Evolutionary conservation across 768 basidiomycete genomes (phyloP).

Genomic region (Megacollybia marginata): DNA sequence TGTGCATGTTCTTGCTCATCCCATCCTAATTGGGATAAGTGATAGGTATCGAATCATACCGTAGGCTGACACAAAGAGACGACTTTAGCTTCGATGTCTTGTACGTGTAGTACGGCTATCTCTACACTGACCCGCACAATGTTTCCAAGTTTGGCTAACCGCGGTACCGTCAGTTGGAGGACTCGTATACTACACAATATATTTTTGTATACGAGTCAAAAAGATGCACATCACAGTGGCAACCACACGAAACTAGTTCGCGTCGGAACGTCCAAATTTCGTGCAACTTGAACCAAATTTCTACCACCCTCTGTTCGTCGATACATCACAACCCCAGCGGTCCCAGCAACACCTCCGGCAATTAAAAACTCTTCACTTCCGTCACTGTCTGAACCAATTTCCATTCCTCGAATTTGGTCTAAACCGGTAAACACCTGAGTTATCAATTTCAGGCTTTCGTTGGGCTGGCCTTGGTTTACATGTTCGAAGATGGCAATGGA

Average conservation of each 20-base stretch:
- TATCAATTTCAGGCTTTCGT: slow-evolving; percentile 25
- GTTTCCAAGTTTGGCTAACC: no score
- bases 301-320: slow-evolving; percentile 43
- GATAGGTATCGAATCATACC: no score
- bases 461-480: slow-evolving; percentile 11
- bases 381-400: slow-evolving; percentile 39
- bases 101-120: no score
- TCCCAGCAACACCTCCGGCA: slow-evolving; percentile 44
- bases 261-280: slow-evolving; percentile 43
- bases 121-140: no score
- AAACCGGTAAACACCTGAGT: slow-evolving; percentile 55
- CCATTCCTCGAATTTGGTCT: slow-evolving; percentile 61
- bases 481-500: slow-evolving; percentile 56
- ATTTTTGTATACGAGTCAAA: no score
- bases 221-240: not conserved
- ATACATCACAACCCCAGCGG: slow-evolving; percentile 47
- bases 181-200: no score
- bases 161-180: no score
- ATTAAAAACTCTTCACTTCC: slow-evolving; percentile 45
- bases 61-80: no score
- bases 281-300: slow-evolving; percentile 41
- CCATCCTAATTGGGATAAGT: no score
- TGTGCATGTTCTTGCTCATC: no score
- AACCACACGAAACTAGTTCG: slow-evolving; percentile 48
- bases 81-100: no score